A percentile compares a stretch with the other conserved stretches of the same genome.
These are phyloP conservation scores for Zymoseptoria brevis DNA, from an alignment of 2,329 filamentous ascomycete species.

Conservation along the genomic window DNA sequence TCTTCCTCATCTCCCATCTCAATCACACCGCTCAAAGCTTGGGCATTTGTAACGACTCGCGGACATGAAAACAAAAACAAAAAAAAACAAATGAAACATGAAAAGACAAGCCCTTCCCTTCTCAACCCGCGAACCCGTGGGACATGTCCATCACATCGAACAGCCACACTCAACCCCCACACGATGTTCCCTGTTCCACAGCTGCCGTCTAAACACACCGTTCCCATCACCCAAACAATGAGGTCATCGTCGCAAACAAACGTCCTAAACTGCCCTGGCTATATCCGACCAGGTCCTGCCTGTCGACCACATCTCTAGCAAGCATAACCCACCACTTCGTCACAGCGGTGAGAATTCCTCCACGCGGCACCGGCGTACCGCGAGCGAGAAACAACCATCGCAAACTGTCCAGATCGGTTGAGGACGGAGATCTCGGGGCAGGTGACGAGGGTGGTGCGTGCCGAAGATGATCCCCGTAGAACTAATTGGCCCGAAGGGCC, in stretches of 20 bases:
- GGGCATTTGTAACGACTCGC: not conserved
- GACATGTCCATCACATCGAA: not conserved
- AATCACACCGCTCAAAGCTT: not conserved
- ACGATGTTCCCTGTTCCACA: not conserved
- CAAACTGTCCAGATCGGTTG: not conserved
- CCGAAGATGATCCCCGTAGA: not conserved
- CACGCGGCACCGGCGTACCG: not conserved
- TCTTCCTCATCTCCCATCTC: too few relatives aligned
- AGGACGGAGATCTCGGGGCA: not conserved
- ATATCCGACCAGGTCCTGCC: not conserved
- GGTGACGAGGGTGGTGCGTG: not conserved
- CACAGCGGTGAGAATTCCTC: not conserved
- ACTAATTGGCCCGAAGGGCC: too few relatives aligned
- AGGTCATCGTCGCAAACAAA: not conserved
- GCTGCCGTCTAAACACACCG: not conserved
- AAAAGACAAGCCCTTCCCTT: not conserved
- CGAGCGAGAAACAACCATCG: not conserved
- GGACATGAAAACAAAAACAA: not conserved
- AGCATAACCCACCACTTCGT: not conserved
- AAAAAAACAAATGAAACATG: not conserved
- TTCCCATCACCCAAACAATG: not conserved
- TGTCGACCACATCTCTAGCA: not conserved
- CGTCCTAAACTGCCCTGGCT: not conserved
- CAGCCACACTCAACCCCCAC: not conserved
- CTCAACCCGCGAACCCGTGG: not conserved